Evolutionary conservation across 1,284 basidiomycete species (phyloP).

Genomic region (Marasmius sp.): DNA sequence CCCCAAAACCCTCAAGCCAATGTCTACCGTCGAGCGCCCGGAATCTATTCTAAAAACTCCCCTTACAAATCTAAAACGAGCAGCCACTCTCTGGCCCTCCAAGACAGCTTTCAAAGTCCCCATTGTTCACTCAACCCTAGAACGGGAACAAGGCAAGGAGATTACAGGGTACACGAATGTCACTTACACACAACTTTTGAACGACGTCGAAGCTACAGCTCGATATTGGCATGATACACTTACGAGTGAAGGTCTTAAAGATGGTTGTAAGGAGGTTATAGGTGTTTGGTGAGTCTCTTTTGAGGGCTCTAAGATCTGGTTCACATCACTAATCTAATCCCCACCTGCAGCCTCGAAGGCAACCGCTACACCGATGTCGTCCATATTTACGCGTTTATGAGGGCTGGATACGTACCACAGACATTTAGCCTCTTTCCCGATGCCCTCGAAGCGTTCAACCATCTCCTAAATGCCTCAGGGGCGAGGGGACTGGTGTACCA

Average conservation of each 20-base stretch:
- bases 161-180: not conserved
- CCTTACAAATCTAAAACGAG: not conserved
- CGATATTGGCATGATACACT: not conserved
- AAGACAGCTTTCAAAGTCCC: not conserved
- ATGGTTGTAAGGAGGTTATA: not conserved
- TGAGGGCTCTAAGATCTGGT: not conserved
- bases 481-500: constrained; percentile 18
- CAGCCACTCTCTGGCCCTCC: not conserved
- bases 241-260: not conserved
- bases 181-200: not conserved
- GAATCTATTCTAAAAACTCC: not conserved
- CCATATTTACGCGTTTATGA: constrained; percentile 22
- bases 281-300: not conserved
- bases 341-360: constrained; percentile 24
- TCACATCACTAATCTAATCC: not conserved
- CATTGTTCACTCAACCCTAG: not conserved
- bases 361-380: constrained; percentile 23
- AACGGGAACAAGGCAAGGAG: not conserved
- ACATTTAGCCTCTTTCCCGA: constrained; percentile 22
- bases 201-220: not conserved
- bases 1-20: too few species aligned
- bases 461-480: constrained; percentile 18
- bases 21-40: too few species aligned
- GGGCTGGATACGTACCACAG: constrained; percentile 29
- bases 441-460: constrained; percentile 14